Percentiles rank a stretch among this genome's conserved stretches.
phyloP scores from a whole-genome alignment of 202 grass and related monocot species.

The Carex sylvatica region DNA sequence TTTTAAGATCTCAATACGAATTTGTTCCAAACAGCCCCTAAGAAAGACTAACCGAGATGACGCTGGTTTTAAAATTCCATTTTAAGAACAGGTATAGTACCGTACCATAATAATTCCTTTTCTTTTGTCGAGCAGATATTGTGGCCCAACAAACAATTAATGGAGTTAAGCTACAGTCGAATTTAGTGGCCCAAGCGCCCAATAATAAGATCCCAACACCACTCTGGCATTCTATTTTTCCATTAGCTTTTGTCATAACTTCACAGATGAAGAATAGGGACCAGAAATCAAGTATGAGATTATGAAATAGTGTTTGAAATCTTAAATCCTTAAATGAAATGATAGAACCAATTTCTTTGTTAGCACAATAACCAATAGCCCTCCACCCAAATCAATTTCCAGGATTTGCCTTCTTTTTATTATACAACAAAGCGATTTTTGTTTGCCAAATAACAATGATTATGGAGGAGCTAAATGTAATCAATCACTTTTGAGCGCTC shows the following conservation, averaged over 20 bases:
- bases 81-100: neutral
- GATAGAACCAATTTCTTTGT: neutral
- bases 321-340: conserved; percentile 11
- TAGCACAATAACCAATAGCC: neutral
- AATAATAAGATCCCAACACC: neutral
- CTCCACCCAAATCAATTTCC: neutral
- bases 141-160: neutral
- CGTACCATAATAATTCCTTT: neutral
- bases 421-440: neutral
- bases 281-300: neutral
- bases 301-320: neutral
- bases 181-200: neutral
- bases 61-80: neutral
- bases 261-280: neutral
- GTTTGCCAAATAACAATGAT: neutral
- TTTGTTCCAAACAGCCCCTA: too few species aligned
- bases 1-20: too few species aligned
- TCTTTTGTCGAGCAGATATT: neutral
- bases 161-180: neutral
- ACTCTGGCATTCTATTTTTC: neutral
- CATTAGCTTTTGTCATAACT: neutral
- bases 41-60: neutral
- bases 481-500: conserved; percentile 32
- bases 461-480: neutral
- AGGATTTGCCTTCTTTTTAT: neutral